Evolutionary conservation across 192 early-diverging fungal genomes (phyloP).

Genomic region (Dimargaris verticillata): DNA sequence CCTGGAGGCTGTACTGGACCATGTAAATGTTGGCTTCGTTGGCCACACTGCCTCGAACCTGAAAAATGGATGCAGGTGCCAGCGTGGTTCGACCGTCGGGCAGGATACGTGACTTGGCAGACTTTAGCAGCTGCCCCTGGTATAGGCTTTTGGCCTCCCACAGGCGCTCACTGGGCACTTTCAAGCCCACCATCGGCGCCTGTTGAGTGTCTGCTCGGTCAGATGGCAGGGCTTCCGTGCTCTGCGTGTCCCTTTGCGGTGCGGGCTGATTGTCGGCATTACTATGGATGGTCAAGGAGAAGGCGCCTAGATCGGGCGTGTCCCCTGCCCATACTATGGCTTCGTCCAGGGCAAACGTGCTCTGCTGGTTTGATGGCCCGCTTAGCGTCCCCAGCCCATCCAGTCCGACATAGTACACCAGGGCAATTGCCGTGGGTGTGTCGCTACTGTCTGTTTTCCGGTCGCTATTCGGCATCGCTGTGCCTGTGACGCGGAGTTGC

Average conservation of each 20-base stretch:
- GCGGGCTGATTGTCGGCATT: slow-evolving; percentile 14
- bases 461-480: slow-evolving; percentile 21
- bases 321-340: slow-evolving; percentile 32
- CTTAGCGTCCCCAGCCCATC: slow-evolving; percentile 52
- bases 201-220: not conserved
- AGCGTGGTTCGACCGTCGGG: not conserved
- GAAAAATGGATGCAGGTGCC: not conserved
- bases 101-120: slow-evolving; percentile 10
- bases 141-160: slow-evolving; percentile 21
- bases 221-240: not conserved
- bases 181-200: slow-evolving; percentile 15
- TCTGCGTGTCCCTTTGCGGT: slow-evolving; percentile 10
- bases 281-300: slow-evolving; percentile 25
- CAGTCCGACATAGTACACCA: slow-evolving; percentile 64
- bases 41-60: not conserved
- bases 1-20: slow-evolving; percentile 1
- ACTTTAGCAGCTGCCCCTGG: slow-evolving; percentile 13
- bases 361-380: slow-evolving; percentile 15
- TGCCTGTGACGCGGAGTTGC: slow-evolving; percentile 49
- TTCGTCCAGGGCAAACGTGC: slow-evolving; percentile 15
- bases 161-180: slow-evolving; percentile 14
- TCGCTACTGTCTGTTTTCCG: too few relatives aligned
- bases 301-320: slow-evolving; percentile 54
- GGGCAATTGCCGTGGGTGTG: slow-evolving; percentile 26
- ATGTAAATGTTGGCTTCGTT: not conserved